Evolutionary conservation across 2,329 filamentous ascomycete species (phyloP).

Genomic region (Karstenula rhodostoma): DNA sequence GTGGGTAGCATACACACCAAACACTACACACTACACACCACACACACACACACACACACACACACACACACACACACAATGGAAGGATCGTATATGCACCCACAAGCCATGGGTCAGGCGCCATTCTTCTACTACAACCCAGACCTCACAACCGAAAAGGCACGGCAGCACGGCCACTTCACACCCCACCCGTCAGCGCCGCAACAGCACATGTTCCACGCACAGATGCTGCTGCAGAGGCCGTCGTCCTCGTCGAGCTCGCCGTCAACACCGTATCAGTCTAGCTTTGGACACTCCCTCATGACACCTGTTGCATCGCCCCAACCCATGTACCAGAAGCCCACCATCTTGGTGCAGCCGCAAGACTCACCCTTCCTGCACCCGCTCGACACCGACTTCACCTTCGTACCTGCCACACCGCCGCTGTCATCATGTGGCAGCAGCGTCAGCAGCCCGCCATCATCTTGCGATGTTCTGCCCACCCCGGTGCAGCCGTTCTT

Average conservation of each 20-base stretch:
- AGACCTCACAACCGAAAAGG: slow-evolving; percentile 72
- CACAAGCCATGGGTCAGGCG: slow-evolving; percentile 71
- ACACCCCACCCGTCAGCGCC: slow-evolving; percentile 61
- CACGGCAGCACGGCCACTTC: slow-evolving; percentile 78
- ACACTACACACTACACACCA: slow-evolving; percentile 32
- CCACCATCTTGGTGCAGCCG: slow-evolving; percentile 71
- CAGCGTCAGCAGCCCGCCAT: slow-evolving; percentile 82
- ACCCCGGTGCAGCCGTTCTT: slow-evolving; percentile 88
- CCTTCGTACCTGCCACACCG: slow-evolving; percentile 85
- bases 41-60: too few relatives aligned
- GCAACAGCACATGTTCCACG: slow-evolving; percentile 49
- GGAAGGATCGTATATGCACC: slow-evolving; percentile 69
- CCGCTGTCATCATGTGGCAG: slow-evolving; percentile 86
- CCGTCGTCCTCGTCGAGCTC: slow-evolving; percentile 70
- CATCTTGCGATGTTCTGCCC: slow-evolving; percentile 75
- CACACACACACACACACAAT: too few relatives aligned
- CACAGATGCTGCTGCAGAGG: slow-evolving; percentile 58
- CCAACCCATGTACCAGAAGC: slow-evolving; percentile 76
- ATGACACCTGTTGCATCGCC: slow-evolving; percentile 81
- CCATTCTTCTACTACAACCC: slow-evolving; percentile 89
- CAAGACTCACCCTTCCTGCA: slow-evolving; percentile 62
- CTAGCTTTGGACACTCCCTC: slow-evolving; percentile 68
- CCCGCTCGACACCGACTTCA: slow-evolving; percentile 79
- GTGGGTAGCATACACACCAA: slow-evolving; percentile 26
- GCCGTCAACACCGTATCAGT: slow-evolving; percentile 57